Percentiles rank a stretch among this genome's conserved stretches.
Conservation (phyloP, 257 asterid genomes). For the Scutellaria baicalensis region DNA sequence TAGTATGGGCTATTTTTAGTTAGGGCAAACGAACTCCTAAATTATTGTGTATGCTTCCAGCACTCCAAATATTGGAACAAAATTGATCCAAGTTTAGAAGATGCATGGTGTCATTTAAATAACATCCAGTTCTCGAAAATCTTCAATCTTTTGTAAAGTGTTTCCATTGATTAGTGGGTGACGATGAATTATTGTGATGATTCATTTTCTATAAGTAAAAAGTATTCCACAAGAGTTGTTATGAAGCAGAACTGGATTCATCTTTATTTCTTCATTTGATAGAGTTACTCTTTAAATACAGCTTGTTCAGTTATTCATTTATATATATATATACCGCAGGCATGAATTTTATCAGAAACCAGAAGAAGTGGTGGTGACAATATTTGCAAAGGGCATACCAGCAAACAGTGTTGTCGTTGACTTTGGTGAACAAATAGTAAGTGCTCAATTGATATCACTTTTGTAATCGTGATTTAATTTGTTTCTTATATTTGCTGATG, state of each 20-base stretch:
- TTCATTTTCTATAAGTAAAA: background rate
- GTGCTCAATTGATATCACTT: constrained; percentile 16
- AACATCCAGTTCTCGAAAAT: background rate
- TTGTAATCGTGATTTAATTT: background rate
- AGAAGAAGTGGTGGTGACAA: constrained; percentile 84
- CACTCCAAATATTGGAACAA: background rate
- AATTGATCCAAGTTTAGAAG: background rate
- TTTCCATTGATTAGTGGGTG: background rate
- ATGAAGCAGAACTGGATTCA: background rate
- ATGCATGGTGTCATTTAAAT: background rate
- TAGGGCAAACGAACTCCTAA: background rate
- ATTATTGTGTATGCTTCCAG: background rate
- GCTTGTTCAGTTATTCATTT: background rate
- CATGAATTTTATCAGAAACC: constrained; percentile 92
- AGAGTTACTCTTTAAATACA: background rate
- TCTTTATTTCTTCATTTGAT: background rate
- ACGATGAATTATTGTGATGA: background rate
- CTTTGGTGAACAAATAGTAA: constrained; percentile 93
- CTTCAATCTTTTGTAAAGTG: background rate
- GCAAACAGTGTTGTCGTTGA: constrained; percentile 55
- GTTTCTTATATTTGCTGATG: background rate
- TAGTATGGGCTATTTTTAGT: background rate
- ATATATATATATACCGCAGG: constrained; percentile 30
- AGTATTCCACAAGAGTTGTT: background rate
- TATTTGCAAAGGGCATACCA: constrained; percentile 81